These are phyloP conservation scores for Sporothrix euskadiensis DNA, from an alignment of 2,329 filamentous ascomycete species.

Conservation along the genomic window DNA sequence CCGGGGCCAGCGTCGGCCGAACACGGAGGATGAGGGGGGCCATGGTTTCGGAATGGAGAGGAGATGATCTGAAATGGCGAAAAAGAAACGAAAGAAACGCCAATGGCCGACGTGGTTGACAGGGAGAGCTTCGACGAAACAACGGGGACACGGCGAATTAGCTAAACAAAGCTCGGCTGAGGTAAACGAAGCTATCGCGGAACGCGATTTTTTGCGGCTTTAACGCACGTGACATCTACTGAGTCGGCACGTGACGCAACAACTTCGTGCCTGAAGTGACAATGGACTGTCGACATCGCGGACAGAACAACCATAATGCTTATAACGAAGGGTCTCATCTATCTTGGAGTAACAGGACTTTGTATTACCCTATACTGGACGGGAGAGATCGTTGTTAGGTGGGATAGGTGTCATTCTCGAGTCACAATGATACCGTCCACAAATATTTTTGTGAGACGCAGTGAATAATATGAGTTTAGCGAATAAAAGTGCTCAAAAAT, in stretches of 20 bases:
- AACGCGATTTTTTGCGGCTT: slow-evolving; percentile 2
- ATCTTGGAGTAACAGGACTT: too few relatives aligned
- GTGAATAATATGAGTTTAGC: background rate
- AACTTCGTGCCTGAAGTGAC: too few relatives aligned
- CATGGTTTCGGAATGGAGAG: slow-evolving; percentile 34
- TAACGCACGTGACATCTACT: background rate
- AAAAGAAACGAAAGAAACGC: background rate
- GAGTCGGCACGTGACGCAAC: background rate
- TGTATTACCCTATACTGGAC: too few relatives aligned
- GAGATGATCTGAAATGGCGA: background rate
- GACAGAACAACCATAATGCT: too few relatives aligned
- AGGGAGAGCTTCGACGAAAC: background rate
- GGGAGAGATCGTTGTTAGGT: too few relatives aligned
- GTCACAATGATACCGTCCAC: background rate
- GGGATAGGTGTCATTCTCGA: too few relatives aligned
- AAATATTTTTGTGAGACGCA: background rate
- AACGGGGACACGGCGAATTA: background rate
- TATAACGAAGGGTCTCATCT: too few relatives aligned
- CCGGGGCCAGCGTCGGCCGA: slow-evolving; percentile 33
- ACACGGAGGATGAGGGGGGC: slow-evolving; percentile 38
- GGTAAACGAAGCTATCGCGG: background rate
- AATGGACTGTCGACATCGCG: too few relatives aligned
- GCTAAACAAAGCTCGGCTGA: slow-evolving; percentile 16
- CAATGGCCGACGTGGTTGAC: slow-evolving; percentile 24
- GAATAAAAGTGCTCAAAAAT: background rate